Conservation (phyloP, 2,329 filamentous ascomycete species). For the Trichoderma citrinoviride region DNA sequence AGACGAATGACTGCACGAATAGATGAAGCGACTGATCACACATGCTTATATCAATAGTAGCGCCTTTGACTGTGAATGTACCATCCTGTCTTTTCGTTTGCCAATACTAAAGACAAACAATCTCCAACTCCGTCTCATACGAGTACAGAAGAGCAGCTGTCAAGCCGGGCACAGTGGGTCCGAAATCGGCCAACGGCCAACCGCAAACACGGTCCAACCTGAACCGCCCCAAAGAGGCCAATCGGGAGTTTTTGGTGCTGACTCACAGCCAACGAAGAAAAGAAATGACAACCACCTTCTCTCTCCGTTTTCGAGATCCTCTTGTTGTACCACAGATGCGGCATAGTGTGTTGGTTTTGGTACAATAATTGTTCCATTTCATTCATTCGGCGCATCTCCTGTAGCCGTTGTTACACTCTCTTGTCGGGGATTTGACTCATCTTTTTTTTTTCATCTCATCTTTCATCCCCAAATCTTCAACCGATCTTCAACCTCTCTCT, state of each 20-base stretch:
- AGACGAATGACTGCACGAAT: not conserved
- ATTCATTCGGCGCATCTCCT: not conserved
- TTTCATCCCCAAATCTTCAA: slow-evolving; percentile 11
- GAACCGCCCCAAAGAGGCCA: not conserved
- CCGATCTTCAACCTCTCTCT: not conserved
- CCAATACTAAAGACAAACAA: no score
- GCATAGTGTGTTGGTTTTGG: slow-evolving; percentile 3
- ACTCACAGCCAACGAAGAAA: slow-evolving; percentile 6
- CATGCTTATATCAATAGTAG: not conserved
- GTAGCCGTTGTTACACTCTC: not conserved
- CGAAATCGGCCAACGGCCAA: slow-evolving; percentile 23
- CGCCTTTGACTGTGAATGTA: no score
- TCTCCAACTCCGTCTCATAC: no score
- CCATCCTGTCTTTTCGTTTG: no score
- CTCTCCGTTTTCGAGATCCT: not conserved
- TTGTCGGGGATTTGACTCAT: not conserved
- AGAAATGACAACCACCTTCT: not conserved
- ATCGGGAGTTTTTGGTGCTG: not conserved
- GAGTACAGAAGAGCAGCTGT: not conserved
- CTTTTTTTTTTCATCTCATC: not conserved
- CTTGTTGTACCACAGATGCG: not conserved
- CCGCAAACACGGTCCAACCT: not conserved
- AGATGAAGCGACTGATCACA: not conserved
- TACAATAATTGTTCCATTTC: not conserved
- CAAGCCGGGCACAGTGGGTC: not conserved